phyloP scores from a whole-genome alignment of 208 protist species.

The Sergeia podlipaevii region DNA sequence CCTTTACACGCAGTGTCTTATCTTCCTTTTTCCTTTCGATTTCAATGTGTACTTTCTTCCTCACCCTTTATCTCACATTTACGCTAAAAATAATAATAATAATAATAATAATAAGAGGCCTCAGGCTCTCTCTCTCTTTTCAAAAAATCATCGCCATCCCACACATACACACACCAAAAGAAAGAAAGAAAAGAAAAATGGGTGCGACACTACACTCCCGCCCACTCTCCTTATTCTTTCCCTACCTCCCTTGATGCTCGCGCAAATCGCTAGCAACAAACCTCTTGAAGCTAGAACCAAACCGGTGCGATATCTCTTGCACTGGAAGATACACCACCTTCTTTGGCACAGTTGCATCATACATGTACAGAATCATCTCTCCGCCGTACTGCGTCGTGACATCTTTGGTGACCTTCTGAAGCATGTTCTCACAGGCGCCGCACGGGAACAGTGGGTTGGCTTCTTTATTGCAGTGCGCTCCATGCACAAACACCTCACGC shows the following conservation, averaged over 20 bases:
- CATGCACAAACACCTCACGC: conserved; percentile 86
- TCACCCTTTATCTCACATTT: no score
- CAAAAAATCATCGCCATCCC: no score
- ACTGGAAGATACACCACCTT: conserved; percentile 81
- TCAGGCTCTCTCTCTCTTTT: no score
- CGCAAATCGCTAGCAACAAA: conserved; percentile 69
- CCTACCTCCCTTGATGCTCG: conserved; percentile 11
- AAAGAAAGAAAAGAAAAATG: no score
- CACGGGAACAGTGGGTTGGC: conserved; percentile 88
- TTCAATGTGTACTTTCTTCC: no score
- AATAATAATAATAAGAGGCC: conserved; percentile 11
- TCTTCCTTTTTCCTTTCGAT: no score
- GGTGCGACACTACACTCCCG: no score
- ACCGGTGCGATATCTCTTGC: conserved; percentile 78
- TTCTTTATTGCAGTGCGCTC: conserved; percentile 56
- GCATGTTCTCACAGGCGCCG: conserved; percentile 90
- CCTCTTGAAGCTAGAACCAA: conserved; percentile 60
- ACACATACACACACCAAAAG: no score
- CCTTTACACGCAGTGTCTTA: no score
- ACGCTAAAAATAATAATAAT: conserved; percentile 22
- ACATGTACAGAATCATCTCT: conserved; percentile 87
- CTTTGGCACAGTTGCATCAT: conserved; percentile 69
- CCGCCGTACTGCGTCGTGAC: conserved; percentile 58
- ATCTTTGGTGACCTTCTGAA: conserved; percentile 79
- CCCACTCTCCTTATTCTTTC: no score